Base-by-base conservation (phyloP, 768 basidiomycete genomes). In the Psilocybe tampanensis region DNA sequence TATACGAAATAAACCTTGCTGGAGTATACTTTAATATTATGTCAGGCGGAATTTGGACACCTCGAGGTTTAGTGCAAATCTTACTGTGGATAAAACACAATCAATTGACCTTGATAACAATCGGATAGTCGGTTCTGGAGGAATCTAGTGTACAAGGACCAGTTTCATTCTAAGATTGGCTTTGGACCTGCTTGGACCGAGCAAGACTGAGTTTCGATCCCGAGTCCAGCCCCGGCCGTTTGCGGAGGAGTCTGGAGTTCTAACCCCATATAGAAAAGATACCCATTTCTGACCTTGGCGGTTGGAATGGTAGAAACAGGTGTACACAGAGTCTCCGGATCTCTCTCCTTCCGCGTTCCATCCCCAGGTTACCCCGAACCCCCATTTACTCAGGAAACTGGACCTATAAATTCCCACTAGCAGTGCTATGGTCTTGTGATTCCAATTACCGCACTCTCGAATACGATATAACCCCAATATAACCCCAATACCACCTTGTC, bases 261-360 rank as follows among this genome's bases (percentile, higher is more conserved):
- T 53, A 55, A 52, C 60, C 48, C 53, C 56, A 47, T 61, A 54
- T 22, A 44, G 60, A 39, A 42, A 58, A 50, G 50, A 52, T 45
- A 17, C 42, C 60, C 48, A 22, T 55, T 52, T 55, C 44, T 41
- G 49, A 44, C 45, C 29, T 23, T 45, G 44, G 26, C 13, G 4
- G 21, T 24, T 45, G 22, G 13, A 22, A 44, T 44, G 44, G 18
- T n/a, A 21, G n/a, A n/a, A n/a, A n/a, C n/a, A n/a, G n/a, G n/a
- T n/a, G 12, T 22, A 12, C 18, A 22, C 18, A n/a, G 18, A n/a
- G 7, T 12, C n/a, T 44, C 21, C 44, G 44, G 44, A 19, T 12
- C 18, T 44, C 33, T 15, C n/a, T 13, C 15, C 36, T 39, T 13
- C n/a, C 36, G 12, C 36, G 36, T 39, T 13, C n/a, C n/a, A 8